Evolutionary conservation across 2,329 filamentous ascomycete genomes (phyloP), one percentile per base, ranked within the genome.

Genomic region (Tolypocladium album): DNA sequence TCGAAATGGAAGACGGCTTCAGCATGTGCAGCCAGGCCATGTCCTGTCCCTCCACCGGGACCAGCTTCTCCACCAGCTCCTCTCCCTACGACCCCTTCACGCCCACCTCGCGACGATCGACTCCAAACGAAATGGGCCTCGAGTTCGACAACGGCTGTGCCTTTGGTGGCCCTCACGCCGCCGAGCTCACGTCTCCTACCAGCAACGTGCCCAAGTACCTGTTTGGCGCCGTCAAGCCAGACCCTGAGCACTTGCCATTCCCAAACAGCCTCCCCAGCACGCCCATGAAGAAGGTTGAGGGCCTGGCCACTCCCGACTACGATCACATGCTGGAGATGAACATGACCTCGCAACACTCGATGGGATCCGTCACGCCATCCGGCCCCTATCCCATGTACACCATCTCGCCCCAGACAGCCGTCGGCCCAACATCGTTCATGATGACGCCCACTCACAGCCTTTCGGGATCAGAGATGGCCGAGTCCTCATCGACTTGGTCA

Each of bases 11-110:
- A 57, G 73, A 75, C 62, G 68, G 68, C 70, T 76, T 74, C 67
- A 72, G 67, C 65, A 64, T 74, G 62, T 72, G 70, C 66, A 71
- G 67, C 58, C 72, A 74, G 63, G 58, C 70, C 62, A 68, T 76
- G 65, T 67, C 72, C 43, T 74, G 71, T 60, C 69, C 73, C 20
- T 72, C 72, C 27, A 67, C 71, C 43, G 65, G 68, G 40, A 69
- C 67, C 43, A 77, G 74, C 68, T 77, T 75, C 64, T 76, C 75
- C 8, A 74, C 74, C 11, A 69, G 71, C 38, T 75, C 74, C 36
- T 75, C 74, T 39, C 65, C 68, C 58, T 78, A 76, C 70, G 76
- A 76, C 47, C 71, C 76, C 34, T 78, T 74, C 61, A 79, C 77
- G 47, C 77, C 77, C 53, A 73, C 70, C 38, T 78, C 78, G 60